Evolutionary conservation across 495 filamentous ascomycete genomes (phyloP), one percentile per base, ranked within the genome.

Genomic region (Aspergillus sclerotiicarbonarius): DNA sequence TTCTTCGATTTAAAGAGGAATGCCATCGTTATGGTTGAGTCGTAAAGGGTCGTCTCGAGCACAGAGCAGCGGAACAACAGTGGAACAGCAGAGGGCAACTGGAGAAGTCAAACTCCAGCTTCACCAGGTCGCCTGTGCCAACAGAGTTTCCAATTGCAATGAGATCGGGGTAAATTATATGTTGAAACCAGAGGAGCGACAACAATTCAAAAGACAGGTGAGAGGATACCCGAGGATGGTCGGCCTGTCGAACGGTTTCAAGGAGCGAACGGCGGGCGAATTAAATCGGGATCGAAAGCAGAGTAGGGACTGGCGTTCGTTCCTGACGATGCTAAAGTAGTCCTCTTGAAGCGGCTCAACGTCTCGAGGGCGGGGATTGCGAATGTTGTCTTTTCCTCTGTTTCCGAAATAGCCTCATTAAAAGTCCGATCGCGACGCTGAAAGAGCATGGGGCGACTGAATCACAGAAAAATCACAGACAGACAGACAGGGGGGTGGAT

Each of bases 1-100:
- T 81, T 84, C 71, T 85, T 86, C 54, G 82, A 84, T 64, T 83
- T 83, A 63, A 86, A 86, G 55, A 86, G 70, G 72, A 86, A 85
- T 46, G 83, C 81, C 83, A 86, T 84, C 68, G 72, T 80, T 57
- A 70, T 56, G 62, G 63, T 58, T 64, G 46, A 49, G 46, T 76
- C 75, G 67, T 77, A 67, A 68, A 72, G 61, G 63, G 71, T 76
- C 72, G 69, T 72, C 67, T 60, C 67, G 54, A 65, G 58, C 60
- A 65, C 64, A 66, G 41, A 9, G 39, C 45, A 31, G 31, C 35
- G 45, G 54, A 50, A 31, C 47, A 51, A 53, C 29, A 45, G 44
- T 41, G 51, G 30, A 56, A 33, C 32, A 37, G 10, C 29, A 52
- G 47, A 44, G 29, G 51, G 37, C 32, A 16, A 18, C 33, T 43